phyloP scores from a whole-genome alignment of 2,329 filamentous ascomycete genomes.

The Fusarium agapanthi region DNA sequence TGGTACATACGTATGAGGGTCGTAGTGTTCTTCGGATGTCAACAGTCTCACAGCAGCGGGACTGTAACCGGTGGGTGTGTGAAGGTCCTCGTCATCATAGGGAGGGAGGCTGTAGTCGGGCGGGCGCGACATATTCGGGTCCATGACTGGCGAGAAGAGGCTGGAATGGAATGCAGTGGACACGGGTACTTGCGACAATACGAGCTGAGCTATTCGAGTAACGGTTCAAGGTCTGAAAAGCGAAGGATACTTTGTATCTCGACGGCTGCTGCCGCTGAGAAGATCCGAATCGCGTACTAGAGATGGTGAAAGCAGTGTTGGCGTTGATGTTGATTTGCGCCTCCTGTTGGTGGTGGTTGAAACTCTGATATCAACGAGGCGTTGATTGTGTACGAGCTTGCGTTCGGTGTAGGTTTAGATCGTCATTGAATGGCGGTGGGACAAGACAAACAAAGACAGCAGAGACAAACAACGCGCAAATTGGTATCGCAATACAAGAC shows the following conservation, averaged over 20 bases:
- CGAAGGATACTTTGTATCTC: slow-evolving; percentile 15
- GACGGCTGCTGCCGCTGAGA: slow-evolving; percentile 35
- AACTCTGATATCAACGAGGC: slow-evolving; percentile 28
- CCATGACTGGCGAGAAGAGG: slow-evolving; percentile 50
- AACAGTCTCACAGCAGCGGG: slow-evolving; percentile 66
- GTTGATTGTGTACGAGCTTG: not conserved
- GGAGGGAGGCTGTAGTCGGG: slow-evolving; percentile 66
- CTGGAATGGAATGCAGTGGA: slow-evolving; percentile 48
- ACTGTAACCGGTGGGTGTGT: slow-evolving; percentile 58
- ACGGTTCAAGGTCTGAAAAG: slow-evolving; percentile 8
- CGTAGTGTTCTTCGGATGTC: slow-evolving; percentile 67
- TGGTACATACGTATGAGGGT: slow-evolving; percentile 65
- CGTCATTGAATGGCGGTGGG: not conserved
- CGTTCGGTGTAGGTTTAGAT: slow-evolving; percentile 23
- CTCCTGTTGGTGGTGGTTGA: not conserved
- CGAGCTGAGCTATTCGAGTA: slow-evolving; percentile 7
- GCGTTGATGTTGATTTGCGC: slow-evolving; percentile 8
- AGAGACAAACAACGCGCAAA: slow-evolving; percentile 8
- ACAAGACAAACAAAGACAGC: not conserved
- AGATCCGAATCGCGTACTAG: not conserved
- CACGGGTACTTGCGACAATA: slow-evolving; percentile 30
- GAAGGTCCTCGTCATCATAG: slow-evolving; percentile 62
- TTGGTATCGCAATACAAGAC: slow-evolving; percentile 8
- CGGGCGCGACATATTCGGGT: slow-evolving; percentile 60
- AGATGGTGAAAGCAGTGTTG: not conserved